These are phyloP conservation scores for Stylonectria norvegica DNA, from an alignment of 2,329 filamentous ascomycete genomes.

Conservation along the genomic window DNA sequence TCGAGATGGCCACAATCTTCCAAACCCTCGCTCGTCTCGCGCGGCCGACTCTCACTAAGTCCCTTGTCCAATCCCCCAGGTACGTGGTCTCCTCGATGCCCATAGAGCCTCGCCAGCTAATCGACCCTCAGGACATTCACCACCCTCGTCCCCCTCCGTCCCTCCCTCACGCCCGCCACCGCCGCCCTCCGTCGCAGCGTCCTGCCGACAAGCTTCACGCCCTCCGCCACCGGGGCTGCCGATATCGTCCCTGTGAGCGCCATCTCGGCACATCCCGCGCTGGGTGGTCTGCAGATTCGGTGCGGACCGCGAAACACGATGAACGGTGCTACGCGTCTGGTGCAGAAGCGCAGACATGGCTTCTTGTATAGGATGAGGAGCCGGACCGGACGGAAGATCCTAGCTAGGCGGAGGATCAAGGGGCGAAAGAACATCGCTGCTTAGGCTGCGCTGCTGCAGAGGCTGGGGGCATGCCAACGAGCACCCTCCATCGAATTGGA, in stretches of 20 bases:
- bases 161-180: conserved; percentile 37
- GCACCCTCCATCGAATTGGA: too few relatives aligned
- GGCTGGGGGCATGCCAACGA: too few relatives aligned
- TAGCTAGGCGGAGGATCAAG: conserved; percentile 52
- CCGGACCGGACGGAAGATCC: conserved; percentile 50
- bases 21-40: conserved; percentile 30
- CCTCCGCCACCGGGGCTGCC: conserved; percentile 25
- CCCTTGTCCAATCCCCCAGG: conserved; percentile 25
- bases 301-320: conserved; percentile 59
- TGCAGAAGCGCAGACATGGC: conserved; percentile 58
- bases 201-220: conserved; percentile 31
- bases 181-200: conserved; percentile 30
- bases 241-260: conserved; percentile 46
- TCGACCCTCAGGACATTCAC: conserved; percentile 40
- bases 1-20: conserved; percentile 25
- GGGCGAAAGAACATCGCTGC: conserved; percentile 41
- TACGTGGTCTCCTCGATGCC: conserved; percentile 9
- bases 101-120: conserved; percentile 2
- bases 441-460: conserved; percentile 6
- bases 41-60: conserved; percentile 27
- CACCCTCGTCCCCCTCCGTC: conserved; percentile 50
- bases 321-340: conserved; percentile 50
- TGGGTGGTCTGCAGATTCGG: conserved; percentile 51
- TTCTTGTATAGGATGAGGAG: conserved; percentile 51
- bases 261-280: conserved; percentile 51